Base-by-base conservation (phyloP, 768 basidiomycete species). In the Boletellus ananiceps region DNA sequence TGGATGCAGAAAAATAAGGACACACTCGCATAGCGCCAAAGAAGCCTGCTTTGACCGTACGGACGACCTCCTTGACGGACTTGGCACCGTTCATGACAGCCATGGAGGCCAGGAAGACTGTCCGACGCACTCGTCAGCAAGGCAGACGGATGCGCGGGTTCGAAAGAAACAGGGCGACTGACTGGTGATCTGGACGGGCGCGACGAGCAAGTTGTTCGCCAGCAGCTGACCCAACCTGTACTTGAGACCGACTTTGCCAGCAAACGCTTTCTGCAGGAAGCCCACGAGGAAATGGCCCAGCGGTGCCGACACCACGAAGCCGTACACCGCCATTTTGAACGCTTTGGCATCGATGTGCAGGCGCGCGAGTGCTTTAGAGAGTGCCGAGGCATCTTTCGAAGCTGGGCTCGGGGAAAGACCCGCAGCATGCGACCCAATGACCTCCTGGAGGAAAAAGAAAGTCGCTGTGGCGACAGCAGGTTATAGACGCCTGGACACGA, bases 11-110 rank as follows among this genome's bases (percentile, higher is more conserved):
- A 23, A 5, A 18, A 46, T 3, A 34, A 15, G 29, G 40, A 58
- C 79, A 49, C 57, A 92, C 89, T 66, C 80, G 73, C 47, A 92
- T 75, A 49, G 90, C 86, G 19, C 80, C 67, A 62, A 85, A 76
- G 72, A 90, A 90, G 16, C 88, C 88, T 15, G 68, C 75, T 63
- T 79, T 83, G 29, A 93, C 78, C 1, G 85, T 84, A 59, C 77
- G 80, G 40, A 77, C 56, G 41, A 93, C 72, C 21, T 85, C 83
- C 33, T 81, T 75, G 8, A 78, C 54, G 8, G 84, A 80, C 56
- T 76, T 79, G 15, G 88, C 88, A 33, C 92, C 92, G 50, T 84
- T 84, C 54, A 94, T 92, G 32, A 93, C 65, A 1, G 92, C 88
- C 81, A 90, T 86, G 21, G 82, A 88, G 0, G 85, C 74, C 29